Percentiles rank a stretch among this genome's conserved stretches.
Evolutionary conservation across 371 early-diverging fungal species (phyloP).

Genomic region (Mucor indicus): DNA sequence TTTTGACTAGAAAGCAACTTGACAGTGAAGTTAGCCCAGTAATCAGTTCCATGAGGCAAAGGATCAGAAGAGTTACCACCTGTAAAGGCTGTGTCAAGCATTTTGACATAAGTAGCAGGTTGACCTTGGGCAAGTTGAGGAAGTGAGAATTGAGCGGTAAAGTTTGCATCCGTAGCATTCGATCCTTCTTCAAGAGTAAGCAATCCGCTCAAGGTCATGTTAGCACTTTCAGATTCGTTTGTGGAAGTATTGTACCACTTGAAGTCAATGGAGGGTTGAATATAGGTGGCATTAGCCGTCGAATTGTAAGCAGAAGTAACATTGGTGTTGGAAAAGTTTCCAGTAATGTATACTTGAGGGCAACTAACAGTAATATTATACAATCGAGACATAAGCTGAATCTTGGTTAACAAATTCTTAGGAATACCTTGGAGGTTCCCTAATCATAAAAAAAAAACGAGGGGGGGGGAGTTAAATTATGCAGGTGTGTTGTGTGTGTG

Average conservation of each 20-base stretch:
- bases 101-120: neutral
- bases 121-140: neutral
- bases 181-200: neutral
- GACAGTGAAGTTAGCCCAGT: constrained; percentile 1
- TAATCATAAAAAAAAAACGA: too few relatives aligned
- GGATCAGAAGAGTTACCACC: constrained; percentile 2
- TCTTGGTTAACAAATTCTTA: neutral
- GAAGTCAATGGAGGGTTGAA: constrained; percentile 5
- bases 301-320: too few relatives aligned
- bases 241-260: neutral
- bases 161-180: neutral
- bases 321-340: neutral
- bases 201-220: constrained; percentile 5
- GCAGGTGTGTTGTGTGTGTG: too few relatives aligned
- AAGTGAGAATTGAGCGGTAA: constrained; percentile 1
- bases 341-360: constrained; percentile 5
- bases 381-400: neutral
- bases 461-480: too few relatives aligned
- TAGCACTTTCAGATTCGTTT: neutral
- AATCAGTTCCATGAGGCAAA: constrained; percentile 9
- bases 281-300: too few relatives aligned
- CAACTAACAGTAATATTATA: constrained; percentile 3
- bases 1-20: neutral
- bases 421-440: too few relatives aligned
- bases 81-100: neutral